Base-by-base conservation (phyloP, 331 rosid species). In the Dryas integrifolia region DNA sequence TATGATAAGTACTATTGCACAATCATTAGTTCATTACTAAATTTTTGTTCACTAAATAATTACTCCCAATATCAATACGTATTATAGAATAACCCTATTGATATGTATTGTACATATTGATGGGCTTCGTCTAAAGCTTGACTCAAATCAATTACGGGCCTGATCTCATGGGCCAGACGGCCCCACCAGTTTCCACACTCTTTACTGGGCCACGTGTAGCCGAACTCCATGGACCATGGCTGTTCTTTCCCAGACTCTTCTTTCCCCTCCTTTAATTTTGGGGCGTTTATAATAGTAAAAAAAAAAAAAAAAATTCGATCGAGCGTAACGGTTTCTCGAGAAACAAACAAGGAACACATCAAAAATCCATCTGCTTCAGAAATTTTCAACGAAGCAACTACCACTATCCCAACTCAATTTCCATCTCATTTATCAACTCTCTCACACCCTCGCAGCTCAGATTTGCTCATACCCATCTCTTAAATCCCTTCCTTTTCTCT, bases 321-420 rank as follows among this genome's bases (percentile, higher is more conserved):
- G 10, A 30, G 35, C 24, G 58, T 62, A 35, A 51, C 67, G 43
- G 41, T 55, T 76, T 67, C 76, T 18, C 44, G 47, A 60, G 65
- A 77, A 56, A 68, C 76, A 53, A 68, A 60, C 21, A 14, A 21
- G 24, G 1, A 21, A 50, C 65, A 14, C 39, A 5, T 35, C 24
- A 40, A 61, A 0, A 8, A n/a, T 26, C 70, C 38, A 6, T 16
- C 58, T 8, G n/a, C 58, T 15, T 53, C 26, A 50, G 16, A 50
- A 50, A 12, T 50, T n/a, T 50, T 18, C 18, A 30, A 30, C 35
- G 35, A 30, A 30, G 35, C 3, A 30, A 5, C 55, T n/a, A 50
- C 9, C 62, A 40, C 35, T 30, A 51, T 57, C 5, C 81, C 58
- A n/a, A 35, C 64, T 58, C 62, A 30, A 13, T 53, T 67, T 35